phyloP scores from a whole-genome alignment of 768 basidiomycete genomes.

The Leccinum truebloodii region DNA sequence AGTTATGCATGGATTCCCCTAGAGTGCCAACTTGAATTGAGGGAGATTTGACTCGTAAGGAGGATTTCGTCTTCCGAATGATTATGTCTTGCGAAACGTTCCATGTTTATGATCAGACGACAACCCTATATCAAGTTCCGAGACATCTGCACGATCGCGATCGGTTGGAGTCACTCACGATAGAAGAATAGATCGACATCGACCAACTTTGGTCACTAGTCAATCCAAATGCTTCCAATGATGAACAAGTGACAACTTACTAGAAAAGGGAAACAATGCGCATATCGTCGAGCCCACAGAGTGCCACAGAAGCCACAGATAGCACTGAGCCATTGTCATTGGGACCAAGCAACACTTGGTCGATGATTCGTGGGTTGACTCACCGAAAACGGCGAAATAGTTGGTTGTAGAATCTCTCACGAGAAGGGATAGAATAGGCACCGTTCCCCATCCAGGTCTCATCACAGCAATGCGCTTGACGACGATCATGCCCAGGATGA shows the following conservation, averaged over 20 bases:
- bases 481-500: constrained; percentile 41
- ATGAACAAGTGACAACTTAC: constrained; percentile 1
- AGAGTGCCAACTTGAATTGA: not conserved
- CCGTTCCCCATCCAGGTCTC: constrained; percentile 42
- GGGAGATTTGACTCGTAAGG: constrained; percentile 11
- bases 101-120: constrained; percentile 28
- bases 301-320: not conserved
- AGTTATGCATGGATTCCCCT: not conserved
- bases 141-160: not conserved
- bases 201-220: constrained; percentile 17
- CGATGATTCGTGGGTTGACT: not conserved
- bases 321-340: constrained; percentile 6
- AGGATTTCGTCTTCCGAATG: constrained; percentile 6
- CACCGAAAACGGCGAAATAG: constrained; percentile 43
- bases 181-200: constrained; percentile 12
- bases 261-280: not conserved
- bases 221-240: not conserved
- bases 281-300: constrained; percentile 5
- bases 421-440: constrained; percentile 41
- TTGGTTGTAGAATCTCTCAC: constrained; percentile 48
- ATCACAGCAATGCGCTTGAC: constrained; percentile 38
- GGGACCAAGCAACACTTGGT: not conserved
- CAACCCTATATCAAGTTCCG: constrained; percentile 17
- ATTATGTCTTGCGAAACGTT: constrained; percentile 13
- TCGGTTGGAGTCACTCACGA: constrained; percentile 17